Evolutionary conservation across 768 basidiomycete species (phyloP).

Genomic region (Termitomyces heimii): DNA sequence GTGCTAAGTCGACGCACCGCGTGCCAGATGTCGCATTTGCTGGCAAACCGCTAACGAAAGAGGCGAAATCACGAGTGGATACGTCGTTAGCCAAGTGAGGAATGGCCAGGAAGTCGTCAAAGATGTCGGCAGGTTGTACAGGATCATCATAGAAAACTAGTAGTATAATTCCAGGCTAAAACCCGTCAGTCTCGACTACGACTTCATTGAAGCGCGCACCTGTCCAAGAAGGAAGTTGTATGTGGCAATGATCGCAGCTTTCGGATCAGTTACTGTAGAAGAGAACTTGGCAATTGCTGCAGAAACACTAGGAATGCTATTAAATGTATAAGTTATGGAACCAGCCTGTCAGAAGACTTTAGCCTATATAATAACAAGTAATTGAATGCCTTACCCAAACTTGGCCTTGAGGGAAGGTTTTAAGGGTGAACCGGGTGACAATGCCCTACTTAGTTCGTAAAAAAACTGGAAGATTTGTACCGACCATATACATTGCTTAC

Average conservation of each 20-base stretch:
- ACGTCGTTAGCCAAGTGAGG: slow-evolving; percentile 32
- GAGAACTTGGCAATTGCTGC: slow-evolving; percentile 36
- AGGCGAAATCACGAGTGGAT: slow-evolving; percentile 31
- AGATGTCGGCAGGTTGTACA: slow-evolving; percentile 39
- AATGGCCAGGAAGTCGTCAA: slow-evolving; percentile 45
- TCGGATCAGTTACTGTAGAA: slow-evolving; percentile 39
- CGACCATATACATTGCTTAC: slow-evolving; percentile 12
- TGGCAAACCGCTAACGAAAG: slow-evolving; percentile 32
- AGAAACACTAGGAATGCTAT: slow-evolving; percentile 17
- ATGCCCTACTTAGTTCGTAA: slow-evolving; percentile 33
- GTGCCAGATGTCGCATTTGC: slow-evolving; percentile 24
- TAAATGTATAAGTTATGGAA: slow-evolving; percentile 25
- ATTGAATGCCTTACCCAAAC: slow-evolving; percentile 45
- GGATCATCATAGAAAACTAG: slow-evolving; percentile 59
- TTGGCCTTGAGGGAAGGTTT: slow-evolving; percentile 45
- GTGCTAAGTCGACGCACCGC: slow-evolving; percentile 11
- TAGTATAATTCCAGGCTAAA: slow-evolving; percentile 17
- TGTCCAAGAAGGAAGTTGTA: slow-evolving; percentile 30
- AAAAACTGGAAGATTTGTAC: background rate
- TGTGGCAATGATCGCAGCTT: slow-evolving; percentile 42
- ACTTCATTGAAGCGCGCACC: slow-evolving; percentile 19
- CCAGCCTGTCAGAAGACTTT: slow-evolving; percentile 36
- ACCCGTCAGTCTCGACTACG: background rate
- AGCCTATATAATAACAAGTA: background rate
- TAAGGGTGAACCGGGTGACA: slow-evolving; percentile 52